Conservation (phyloP, 805 yeast species). For the Candida maesae region DNA sequence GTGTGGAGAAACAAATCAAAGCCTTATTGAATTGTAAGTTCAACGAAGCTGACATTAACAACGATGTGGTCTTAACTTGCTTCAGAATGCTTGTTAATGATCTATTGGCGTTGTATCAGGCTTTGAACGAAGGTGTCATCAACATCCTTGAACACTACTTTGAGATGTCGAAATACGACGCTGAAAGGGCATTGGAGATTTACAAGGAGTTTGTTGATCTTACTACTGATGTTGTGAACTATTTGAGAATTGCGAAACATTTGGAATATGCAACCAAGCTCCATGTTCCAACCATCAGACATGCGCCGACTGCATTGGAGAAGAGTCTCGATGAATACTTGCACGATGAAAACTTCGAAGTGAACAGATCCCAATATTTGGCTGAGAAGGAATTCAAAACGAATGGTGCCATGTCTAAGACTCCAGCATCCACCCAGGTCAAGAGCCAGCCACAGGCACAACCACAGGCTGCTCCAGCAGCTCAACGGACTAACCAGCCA, state of each 20-base stretch:
- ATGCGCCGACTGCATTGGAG: conserved; percentile 93
- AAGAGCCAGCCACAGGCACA: no score
- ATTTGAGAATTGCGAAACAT: conserved; percentile 84
- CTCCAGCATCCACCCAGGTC: no score
- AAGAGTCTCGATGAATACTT: conserved; percentile 84
- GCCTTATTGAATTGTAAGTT: conserved; percentile 71
- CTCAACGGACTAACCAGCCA: no score
- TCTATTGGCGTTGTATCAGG: conserved; percentile 79
- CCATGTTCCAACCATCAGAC: conserved; percentile 93
- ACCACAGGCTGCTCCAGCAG: conserved; percentile 7
- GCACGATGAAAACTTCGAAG: conserved; percentile 80
- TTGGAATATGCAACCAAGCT: conserved; percentile 82
- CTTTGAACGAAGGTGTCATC: conserved; percentile 92
- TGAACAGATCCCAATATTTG: conserved; percentile 71
- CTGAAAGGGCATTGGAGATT: conserved; percentile 78
- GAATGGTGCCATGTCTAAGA: conserved; percentile 6
- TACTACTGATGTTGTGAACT: conserved; percentile 84
- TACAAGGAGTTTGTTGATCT: conserved; percentile 83
- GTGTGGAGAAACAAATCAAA: conserved; percentile 78
- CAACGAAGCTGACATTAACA: conserved; percentile 74
- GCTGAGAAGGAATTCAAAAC: conserved; percentile 53
- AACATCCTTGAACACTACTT: conserved; percentile 91
- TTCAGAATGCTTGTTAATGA: conserved; percentile 91
- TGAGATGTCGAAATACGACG: conserved; percentile 84
- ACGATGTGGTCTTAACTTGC: conserved; percentile 79